Base-by-base conservation (phyloP, 805 yeast species). In the Candida tallmaniae region DNA sequence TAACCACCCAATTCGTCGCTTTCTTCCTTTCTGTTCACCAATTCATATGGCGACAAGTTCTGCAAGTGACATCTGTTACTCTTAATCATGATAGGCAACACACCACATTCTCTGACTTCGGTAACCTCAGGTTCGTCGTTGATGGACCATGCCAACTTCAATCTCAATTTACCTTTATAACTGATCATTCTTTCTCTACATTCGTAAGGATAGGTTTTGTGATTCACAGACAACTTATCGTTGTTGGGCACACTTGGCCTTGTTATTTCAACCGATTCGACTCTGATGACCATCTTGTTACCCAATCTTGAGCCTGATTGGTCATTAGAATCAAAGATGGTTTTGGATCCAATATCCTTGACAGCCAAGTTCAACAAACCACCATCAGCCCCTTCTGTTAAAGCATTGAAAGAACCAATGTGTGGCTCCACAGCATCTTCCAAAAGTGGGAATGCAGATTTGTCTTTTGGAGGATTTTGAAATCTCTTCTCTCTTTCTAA, bases 1-100 rank as follows among this genome's bases (percentile, higher is more conserved):
- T 93, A 93, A 25, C 98, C 98, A 44, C 98, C 98, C 41, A 88
- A 67, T 57, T 93, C 98, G 58, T 93, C 98, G 25, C 86, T 75
- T 61, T 93, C 98, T 62, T 93, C 98, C 55, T 80, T 81, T 40
- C 66, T 70, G 15, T 72, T 63, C 6, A 90, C 94, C 46, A 93
- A 68, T 48, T 90, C 83, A 24, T 75, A 70, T 9, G 98, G 97
- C 0, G 94, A 74, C 61, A 88, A 54, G 38, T 79, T 81, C 51
- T 85, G 84, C 41, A 93, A 69, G 56, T 93, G 96, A 59, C 98
- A 93, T 62, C 96, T 74, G 59, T 89, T 93, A 26, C 95, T 73
- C 49, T 81, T 76, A 45, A 93, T 65, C 98, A 93, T 93, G 47
- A 90, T 65, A 15, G 98, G 98, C 21, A 93, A 69, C 41, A 76